Conservation (phyloP, 1,284 basidiomycete species). For the Irpex lacteus region DNA sequence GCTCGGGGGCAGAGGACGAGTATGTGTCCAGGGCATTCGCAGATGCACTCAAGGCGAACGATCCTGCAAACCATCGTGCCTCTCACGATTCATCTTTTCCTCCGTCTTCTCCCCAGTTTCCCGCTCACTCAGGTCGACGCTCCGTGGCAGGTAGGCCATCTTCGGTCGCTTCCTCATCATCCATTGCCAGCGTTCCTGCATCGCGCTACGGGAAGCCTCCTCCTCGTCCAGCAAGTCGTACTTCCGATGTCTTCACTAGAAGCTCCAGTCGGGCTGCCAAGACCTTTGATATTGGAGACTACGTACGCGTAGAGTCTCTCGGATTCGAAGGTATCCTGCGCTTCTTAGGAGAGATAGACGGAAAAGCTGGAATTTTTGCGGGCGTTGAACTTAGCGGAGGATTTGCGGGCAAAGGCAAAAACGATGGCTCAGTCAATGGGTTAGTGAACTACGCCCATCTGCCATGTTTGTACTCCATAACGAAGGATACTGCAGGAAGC, state of each 20-base stretch:
- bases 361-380: conserved; percentile 86
- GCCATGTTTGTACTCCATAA: conserved; percentile 7
- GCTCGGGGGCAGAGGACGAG: conserved; percentile 40
- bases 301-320: conserved; percentile 80
- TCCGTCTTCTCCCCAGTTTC: conserved; percentile 25
- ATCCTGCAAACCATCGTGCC: conserved; percentile 66
- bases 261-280: conserved; percentile 42
- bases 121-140: conserved; percentile 35
- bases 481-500: conserved; percentile 45
- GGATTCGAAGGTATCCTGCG: conserved; percentile 81
- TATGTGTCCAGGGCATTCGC: conserved; percentile 65
- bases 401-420: conserved; percentile 93
- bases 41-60: conserved; percentile 75
- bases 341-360: conserved; percentile 81
- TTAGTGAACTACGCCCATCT: conserved; percentile 39
- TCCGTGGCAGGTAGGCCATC: conserved; percentile 36
- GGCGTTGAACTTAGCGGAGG: conserved; percentile 87
- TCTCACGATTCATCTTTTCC: conserved; percentile 36
- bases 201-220: conserved; percentile 50
- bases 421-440: conserved; percentile 89
- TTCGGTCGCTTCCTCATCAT: conserved; percentile 36
- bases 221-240: conserved; percentile 55
- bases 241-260: conserved; percentile 53
- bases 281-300: conserved; percentile 71
- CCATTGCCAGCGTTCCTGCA: conserved; percentile 43